Evolutionary conservation across 345 rosid genomes (phyloP), one percentile per base, ranked within the genome.

Genomic region (Gossypium australe): DNA sequence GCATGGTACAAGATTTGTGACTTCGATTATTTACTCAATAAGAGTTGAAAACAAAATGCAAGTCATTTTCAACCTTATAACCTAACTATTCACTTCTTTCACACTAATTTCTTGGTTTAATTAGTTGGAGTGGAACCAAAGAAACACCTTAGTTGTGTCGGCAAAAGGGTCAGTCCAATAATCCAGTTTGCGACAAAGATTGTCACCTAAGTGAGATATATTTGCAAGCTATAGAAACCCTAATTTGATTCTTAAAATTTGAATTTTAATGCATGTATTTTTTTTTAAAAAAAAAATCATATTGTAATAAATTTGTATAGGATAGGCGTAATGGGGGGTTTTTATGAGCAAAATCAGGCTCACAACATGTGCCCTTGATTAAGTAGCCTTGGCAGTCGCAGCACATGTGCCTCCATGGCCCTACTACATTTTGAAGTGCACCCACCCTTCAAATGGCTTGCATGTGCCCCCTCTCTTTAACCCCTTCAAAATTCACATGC

Each of bases 371-470:
- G 71, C 77, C 51, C 53, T 63, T 74, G 53, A 74, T 74, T 60
- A 63, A 72, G 45, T 53, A 59, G 45, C 24, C 67, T 72, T 48
- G 22, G 60, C 24, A 48, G 45, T 27, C 16, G 55, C 29, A 55
- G 47, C 25, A 53, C 84, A 84, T 81, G 85, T 84, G 87, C 81
- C 43, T 69, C 11, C 0, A 5, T 61, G 85, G 77, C 70, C 88
- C 88, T 82, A 85, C 85, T 82, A 85, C 86, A 73, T 10, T 66
- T 73, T 77, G 68, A 66, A 74, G 81, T 53, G 76, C 84, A 64
- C 14, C 83, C 43, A 67, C 44, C 71, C 17, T 51, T 22, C 66
- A 61, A 75, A 74, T 81, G 84, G 62, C 79, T 48, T 70, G 76
- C 84, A 82, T 84, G 86, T 85, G 85, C 83, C 34, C 56, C 13